A percentile compares a stretch with the other conserved stretches of the same genome.
phyloP scores from a whole-genome alignment of 805 yeast genomes.

The Candida railenensis region DNA sequence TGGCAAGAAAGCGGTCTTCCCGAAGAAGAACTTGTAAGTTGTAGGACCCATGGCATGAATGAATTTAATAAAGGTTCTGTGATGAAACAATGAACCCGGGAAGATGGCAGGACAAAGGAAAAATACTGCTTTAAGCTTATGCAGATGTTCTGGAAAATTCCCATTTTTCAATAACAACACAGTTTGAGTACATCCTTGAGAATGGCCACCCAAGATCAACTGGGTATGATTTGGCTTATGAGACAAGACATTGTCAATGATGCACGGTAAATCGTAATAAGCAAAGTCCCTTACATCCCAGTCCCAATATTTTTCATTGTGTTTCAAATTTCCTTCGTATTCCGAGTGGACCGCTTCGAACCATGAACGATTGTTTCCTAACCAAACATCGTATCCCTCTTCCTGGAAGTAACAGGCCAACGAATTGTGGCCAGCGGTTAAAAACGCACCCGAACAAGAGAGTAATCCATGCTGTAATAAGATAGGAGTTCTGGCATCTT shows the following conservation, averaged over 20 bases:
- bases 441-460: conserved; percentile 82
- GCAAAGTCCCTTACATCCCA: conserved; percentile 93
- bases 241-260: conserved; percentile 59
- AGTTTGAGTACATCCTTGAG: conserved; percentile 91
- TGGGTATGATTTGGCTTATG: conserved; percentile 41
- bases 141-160: conserved; percentile 35
- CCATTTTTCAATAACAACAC: conserved; percentile 61
- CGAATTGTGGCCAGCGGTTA: conserved; percentile 80
- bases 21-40: conserved; percentile 57
- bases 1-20: conserved; percentile 76
- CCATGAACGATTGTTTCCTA: conserved; percentile 89
- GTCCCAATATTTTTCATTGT: conserved; percentile 70
- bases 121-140: conserved; percentile 63
- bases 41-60: conserved; percentile 41
- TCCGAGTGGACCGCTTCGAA: conserved; percentile 63
- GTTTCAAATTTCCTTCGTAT: conserved; percentile 33
- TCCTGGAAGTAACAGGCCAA: conserved; percentile 57
- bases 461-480: conserved; percentile 82
- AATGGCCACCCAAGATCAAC: conserved; percentile 73
- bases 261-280: conserved; percentile 68
- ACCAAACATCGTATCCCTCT: conserved; percentile 81
- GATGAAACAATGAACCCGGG: conserved; percentile 75
- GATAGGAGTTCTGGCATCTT: conserved; percentile 54
- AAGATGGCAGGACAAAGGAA: conserved; percentile 90
- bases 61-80: conserved; percentile 58